Conservation (phyloP, 306 rosid species). For the Trifolium pratense region DNA sequence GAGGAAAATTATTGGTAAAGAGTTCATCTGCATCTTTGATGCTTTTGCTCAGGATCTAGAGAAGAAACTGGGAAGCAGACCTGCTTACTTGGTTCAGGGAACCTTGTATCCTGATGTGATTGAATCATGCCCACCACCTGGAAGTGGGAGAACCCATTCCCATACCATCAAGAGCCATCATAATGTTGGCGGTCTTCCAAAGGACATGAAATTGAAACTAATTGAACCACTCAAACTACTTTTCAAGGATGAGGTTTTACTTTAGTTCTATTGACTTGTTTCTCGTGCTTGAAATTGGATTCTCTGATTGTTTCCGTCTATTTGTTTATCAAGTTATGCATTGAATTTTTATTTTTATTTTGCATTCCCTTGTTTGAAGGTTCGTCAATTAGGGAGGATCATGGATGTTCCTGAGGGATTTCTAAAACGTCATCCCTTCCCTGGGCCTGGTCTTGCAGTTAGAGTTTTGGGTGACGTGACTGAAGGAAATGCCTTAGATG, state of each 20-base stretch:
- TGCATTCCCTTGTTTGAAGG: slow-evolving; percentile 50
- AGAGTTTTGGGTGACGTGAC: slow-evolving; percentile 93
- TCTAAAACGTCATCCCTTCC: slow-evolving; percentile 94
- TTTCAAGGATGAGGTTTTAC: slow-evolving; percentile 90
- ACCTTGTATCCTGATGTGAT: slow-evolving; percentile 94
- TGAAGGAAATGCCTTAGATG: slow-evolving; percentile 74
- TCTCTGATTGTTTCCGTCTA: neutral
- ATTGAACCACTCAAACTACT: slow-evolving; percentile 92
- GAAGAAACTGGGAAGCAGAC: slow-evolving; percentile 63
- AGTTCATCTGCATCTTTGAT: slow-evolving; percentile 85
- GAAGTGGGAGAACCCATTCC: slow-evolving; percentile 86
- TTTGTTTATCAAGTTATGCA: neutral
- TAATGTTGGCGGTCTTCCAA: slow-evolving; percentile 97
- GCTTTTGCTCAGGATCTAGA: slow-evolving; percentile 76
- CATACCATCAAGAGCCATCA: slow-evolving; percentile 99
- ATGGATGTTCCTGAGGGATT: slow-evolving; percentile 78
- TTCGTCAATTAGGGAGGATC: slow-evolving; percentile 82
- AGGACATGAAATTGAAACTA: slow-evolving; percentile 95
- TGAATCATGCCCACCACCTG: slow-evolving; percentile 99
- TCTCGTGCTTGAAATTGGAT: slow-evolving; percentile 15
- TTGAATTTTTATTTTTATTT: neutral
- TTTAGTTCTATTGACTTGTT: slow-evolving; percentile 39
- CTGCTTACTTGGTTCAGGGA: slow-evolving; percentile 85
- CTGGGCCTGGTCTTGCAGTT: slow-evolving; percentile 98
- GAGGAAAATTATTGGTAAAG: slow-evolving; percentile 92